phyloP scores from a whole-genome alignment of 176 grass and related monocot genomes.

The Rhynchospora breviuscula region DNA sequence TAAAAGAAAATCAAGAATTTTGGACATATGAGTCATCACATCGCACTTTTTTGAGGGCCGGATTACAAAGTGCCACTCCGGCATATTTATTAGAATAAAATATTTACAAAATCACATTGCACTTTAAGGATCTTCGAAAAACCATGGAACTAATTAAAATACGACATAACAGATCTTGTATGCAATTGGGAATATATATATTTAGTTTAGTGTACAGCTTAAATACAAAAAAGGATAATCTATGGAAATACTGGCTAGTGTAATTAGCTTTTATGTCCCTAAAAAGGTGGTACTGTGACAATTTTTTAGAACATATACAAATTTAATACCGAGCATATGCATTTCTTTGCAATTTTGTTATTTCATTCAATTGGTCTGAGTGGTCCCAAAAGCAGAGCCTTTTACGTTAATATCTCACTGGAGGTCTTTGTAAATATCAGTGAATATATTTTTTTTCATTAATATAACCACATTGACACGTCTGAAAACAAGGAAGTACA shows the following conservation, averaged over 20 bases:
- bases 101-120: neutral
- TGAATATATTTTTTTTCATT: no score
- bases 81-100: no score
- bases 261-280: neutral
- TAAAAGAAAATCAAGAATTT: neutral
- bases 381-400: conserved; percentile 3
- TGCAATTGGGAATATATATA: neutral
- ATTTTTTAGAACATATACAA: neutral
- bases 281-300: neutral
- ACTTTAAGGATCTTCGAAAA: neutral
- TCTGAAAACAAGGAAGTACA: no score
- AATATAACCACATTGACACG: no score
- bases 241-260: neutral
- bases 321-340: neutral
- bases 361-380: no score
- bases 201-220: neutral
- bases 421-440: no score
- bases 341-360: neutral
- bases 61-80: no score
- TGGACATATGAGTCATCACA: neutral
- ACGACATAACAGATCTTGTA: neutral
- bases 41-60: no score
- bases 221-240: neutral
- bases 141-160: neutral
- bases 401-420: neutral